Evolutionary conservation across 176 grass and related monocot species (phyloP), one percentile per base, ranked within the genome.

Genomic region (Coix lacrymajobi): DNA sequence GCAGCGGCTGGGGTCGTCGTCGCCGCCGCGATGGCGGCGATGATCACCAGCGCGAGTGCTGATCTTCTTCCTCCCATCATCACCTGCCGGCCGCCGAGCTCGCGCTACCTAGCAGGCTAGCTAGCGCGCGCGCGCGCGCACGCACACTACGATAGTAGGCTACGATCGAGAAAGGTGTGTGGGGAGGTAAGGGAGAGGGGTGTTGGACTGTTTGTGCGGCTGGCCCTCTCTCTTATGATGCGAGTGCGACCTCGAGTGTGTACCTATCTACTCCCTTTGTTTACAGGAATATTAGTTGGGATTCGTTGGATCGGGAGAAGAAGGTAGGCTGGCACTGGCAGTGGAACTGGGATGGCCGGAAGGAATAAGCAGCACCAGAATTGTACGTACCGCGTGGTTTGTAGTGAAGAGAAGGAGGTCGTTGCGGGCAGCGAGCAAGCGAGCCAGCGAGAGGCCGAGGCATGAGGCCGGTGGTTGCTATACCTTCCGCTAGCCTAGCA

Each of bases 221-320:
- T 86, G 73, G 36, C 60, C 19, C 71, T 28, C 61, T 13, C 58
- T 81, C 82, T 85, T 76, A 81, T 85, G 62, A 80, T 52, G 77
- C 62, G 19, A 64, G 74, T 41, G 77, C 48, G 14, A 66, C 71
- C 76, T 22, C 75, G 9, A 51, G 45, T 17, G 29, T 29, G 45
- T 46, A 6, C 45, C 45, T 46, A 2, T 30, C 76, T 72, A 20
- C 41, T 51, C 26, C 66, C 32, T 54, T 54, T 0, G 51, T 62
- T 72, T 79, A 57, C 67, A 31, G 76, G 82, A 81, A 81, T 81
- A 64, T 81, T 81, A 77, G 87, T 81, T 85, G 87, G 77, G 49
- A 22, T 75, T 80, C 31, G 61, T 80, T 85, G 34, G 31, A 69
- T 48, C 69, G 41, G 64, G 41, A 51, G 12, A 22, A 9, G 40